Base-by-base conservation (phyloP, 2,329 filamentous ascomycete species). In the Arthroderma sp. region DNA sequence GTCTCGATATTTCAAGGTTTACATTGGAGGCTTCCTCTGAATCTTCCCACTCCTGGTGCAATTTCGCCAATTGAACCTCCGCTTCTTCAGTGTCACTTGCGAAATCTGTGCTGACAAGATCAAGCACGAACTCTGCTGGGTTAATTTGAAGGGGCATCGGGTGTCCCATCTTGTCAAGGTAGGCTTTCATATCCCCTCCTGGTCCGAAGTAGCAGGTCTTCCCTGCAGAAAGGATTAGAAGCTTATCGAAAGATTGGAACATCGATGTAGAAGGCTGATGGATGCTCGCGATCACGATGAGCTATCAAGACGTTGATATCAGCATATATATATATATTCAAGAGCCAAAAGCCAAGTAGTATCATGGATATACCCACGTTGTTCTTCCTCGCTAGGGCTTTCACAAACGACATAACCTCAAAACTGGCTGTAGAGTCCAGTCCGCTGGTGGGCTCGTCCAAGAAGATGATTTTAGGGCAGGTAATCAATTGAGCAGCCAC, bases 361-460 rank as follows among this genome's bases (percentile, higher is more conserved):
- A 37, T 38, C 4, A 31, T 5, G 11, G 55, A 9, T 33, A 58
- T 15, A 62, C 77, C 60, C 64, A 85, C 82, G 59, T 85, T 85
- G 66, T 88, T 81, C 60, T 78, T 77, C 66, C 77, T 79, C 0
- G 83, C 87, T 31, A 90, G 77, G 8, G 77, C 74, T 65, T 79
- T 82, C 53, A 91, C 79, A 67, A 87, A 90, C 2, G 77, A 84
- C 57, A 91, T 82, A 21, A 94, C 86, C 69, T 94, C 87, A 62
- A 77, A 84, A 58, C 85, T 87, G 0, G 85, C 84, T 0, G 83
- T 83, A 6, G 87, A 91, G 68, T 95, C 89, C 8, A 94, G 75
- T 7, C 89, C 89, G 62, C 85, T 89, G 0, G 88, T 95, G 0
- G 88, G 88, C 70, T 93, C 88, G 66, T 93, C 87, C 33, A 94